Evolutionary conservation across 2,329 filamentous ascomycete species (phyloP).

Genomic region (Anisogramma anomala): DNA sequence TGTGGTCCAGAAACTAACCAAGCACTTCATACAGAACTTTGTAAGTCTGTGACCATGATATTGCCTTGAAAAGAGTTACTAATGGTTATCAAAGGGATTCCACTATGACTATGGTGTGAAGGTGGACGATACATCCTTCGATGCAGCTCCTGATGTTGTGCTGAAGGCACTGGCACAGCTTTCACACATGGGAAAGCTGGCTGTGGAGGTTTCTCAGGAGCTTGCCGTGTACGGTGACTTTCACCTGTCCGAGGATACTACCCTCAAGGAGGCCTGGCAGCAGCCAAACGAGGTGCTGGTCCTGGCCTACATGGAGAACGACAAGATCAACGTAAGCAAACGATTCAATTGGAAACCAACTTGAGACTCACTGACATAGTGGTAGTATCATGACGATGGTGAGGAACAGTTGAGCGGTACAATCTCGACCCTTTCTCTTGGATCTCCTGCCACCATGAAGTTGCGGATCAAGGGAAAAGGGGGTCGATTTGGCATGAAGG

Average conservation of each 20-base stretch:
- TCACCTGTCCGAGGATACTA: neutral
- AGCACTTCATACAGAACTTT: constrained; percentile 43
- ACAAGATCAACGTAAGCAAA: constrained; percentile 42
- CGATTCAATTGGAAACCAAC: neutral
- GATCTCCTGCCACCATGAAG: constrained; percentile 44
- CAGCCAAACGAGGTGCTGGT: constrained; percentile 54
- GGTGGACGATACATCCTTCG: constrained; percentile 35
- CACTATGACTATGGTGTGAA: constrained; percentile 55
- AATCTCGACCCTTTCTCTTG: constrained; percentile 50
- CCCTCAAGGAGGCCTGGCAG: constrained; percentile 20
- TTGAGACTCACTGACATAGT: neutral
- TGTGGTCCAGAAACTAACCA: constrained; percentile 32
- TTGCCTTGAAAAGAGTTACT: constrained; percentile 3
- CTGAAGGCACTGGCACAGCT: constrained; percentile 39
- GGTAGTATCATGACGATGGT: constrained; percentile 54
- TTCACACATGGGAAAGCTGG: constrained; percentile 40
- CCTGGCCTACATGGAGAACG: constrained; percentile 49
- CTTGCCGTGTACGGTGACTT: constrained; percentile 9
- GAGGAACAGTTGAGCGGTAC: constrained; percentile 50
- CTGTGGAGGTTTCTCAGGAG: constrained; percentile 23
- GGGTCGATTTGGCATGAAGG: neutral
- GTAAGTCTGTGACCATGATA: constrained; percentile 22
- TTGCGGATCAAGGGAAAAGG: constrained; percentile 15
- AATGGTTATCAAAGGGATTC: constrained; percentile 36
- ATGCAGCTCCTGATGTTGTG: constrained; percentile 35